Evolutionary conservation across 768 basidiomycete genomes (phyloP).

Genomic region (Leccinellum luteum): DNA sequence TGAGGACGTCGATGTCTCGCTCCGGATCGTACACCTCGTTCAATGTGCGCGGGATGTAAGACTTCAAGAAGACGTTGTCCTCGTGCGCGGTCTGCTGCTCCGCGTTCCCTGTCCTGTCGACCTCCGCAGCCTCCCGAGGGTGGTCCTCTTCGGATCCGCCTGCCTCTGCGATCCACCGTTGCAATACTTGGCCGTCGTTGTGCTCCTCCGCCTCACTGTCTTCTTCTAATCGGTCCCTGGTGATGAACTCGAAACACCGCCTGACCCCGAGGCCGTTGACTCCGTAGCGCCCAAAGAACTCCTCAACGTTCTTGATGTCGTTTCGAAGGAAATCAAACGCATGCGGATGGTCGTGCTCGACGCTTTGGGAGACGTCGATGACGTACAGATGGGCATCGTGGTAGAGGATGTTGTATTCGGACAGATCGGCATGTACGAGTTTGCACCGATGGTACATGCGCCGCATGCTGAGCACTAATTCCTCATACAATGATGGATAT

Average conservation of each 20-base stretch:
- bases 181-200: slow-evolving; percentile 32
- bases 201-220: slow-evolving; percentile 21
- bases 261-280: slow-evolving; percentile 76
- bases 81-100: slow-evolving; percentile 51
- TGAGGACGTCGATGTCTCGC: slow-evolving; percentile 77
- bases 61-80: slow-evolving; percentile 84
- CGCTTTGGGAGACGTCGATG: slow-evolving; percentile 98
- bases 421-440: slow-evolving; percentile 96
- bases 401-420: slow-evolving; percentile 96
- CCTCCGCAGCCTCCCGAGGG: slow-evolving; percentile 10
- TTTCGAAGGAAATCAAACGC: slow-evolving; percentile 95
- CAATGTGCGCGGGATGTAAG: slow-evolving; percentile 90
- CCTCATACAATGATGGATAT: slow-evolving; percentile 64
- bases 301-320: slow-evolving; percentile 91
- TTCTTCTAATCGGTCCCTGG: slow-evolving; percentile 46
- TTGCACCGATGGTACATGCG: slow-evolving; percentile 87
- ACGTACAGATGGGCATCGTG: slow-evolving; percentile 81
- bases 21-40: slow-evolving; percentile 96
- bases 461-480: slow-evolving; percentile 77
- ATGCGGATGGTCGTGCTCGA: slow-evolving; percentile 95
- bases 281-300: slow-evolving; percentile 80
- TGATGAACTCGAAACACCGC: slow-evolving; percentile 87
- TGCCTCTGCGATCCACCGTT: slow-evolving; percentile 47
- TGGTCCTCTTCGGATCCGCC: slow-evolving; percentile 19
- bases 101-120: slow-evolving; percentile 12